Base-by-base conservation (phyloP, 805 yeast species). In the Starmerella powellii region DNA sequence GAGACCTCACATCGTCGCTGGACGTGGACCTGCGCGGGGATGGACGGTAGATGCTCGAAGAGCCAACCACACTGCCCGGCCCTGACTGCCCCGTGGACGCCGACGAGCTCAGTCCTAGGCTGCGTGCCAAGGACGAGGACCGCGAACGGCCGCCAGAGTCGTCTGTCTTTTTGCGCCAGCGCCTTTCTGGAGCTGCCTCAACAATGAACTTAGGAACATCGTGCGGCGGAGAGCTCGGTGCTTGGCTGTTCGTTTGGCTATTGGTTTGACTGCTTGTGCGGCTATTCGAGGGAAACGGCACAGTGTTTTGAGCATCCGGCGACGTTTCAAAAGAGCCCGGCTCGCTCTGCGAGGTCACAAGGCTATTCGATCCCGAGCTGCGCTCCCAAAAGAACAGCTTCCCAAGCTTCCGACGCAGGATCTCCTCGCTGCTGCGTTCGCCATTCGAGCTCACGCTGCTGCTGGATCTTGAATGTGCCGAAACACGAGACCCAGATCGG, bases 1-100 rank as follows among this genome's bases (percentile, higher is more conserved):
- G 38, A 20, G 21, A 16, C 10, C 36, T 31, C 26, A 42, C 41
- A n/a, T 45, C 49, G 15, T 45, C 49, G 21, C 37, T 35, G 21
- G 36, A 26, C 6, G 43, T 26, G 2, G 44, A 40, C 17, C 31
- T 18, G 13, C 44, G 44, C 20, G 44, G 31, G 15, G 36, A n/a
- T 6, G 40, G 37, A 6, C 34, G 34, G 11, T 31, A 31, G 4
- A 28, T 23, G 15, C 34, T 30, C 16, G 37, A 38, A 1, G 26
- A 23, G 26, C 26, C 26, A 6, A 23, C 26, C 10, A n/a, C n/a
- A n/a, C 6, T 23, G 10, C 26, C 26, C 10, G 26, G 26, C 10
- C 26, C 26, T 8, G 26, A 10, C 26, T 6, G 26, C 10, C 26
- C 26, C 6, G 10, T 23, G 26, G 6, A 8, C 26, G 26, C 6